These are phyloP conservation scores for Paramecium biaurelia DNA, from an alignment of 73 alveolate species.

Conservation along the genomic window DNA sequence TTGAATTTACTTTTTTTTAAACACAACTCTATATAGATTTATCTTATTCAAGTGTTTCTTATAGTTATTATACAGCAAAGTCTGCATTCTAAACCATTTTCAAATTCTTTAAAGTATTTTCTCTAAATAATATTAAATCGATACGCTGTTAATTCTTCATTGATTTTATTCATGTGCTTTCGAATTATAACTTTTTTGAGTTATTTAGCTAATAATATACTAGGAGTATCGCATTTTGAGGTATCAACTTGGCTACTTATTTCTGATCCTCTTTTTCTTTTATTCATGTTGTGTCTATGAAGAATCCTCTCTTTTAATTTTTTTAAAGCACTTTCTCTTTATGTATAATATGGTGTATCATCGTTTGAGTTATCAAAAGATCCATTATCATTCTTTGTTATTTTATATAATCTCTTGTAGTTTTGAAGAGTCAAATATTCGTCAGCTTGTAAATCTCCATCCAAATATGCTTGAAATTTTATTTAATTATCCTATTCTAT, in stretches of 20 bases:
- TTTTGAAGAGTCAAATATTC: conserved; percentile 6
- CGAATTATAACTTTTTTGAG: background rate
- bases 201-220: background rate
- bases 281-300: background rate
- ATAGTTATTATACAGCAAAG: background rate
- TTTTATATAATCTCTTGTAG: background rate
- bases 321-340: conserved; percentile 28
- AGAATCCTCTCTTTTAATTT: background rate
- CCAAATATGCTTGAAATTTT: conserved; percentile 33
- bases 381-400: background rate
- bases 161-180: conserved; percentile 9
- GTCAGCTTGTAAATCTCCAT: conserved; percentile 26
- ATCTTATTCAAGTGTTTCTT: background rate
- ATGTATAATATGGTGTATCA: background rate
- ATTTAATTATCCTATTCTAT: background rate
- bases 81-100: background rate
- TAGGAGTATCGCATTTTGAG: background rate
- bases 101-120: background rate
- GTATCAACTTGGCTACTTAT: background rate
- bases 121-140: background rate
- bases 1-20: background rate
- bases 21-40: background rate
- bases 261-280: conserved; percentile 15
- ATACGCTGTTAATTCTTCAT: conserved; percentile 23
- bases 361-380: background rate